Evolutionary conservation across 768 basidiomycete genomes (phyloP).

Genomic region (Boletellus ananiceps): DNA sequence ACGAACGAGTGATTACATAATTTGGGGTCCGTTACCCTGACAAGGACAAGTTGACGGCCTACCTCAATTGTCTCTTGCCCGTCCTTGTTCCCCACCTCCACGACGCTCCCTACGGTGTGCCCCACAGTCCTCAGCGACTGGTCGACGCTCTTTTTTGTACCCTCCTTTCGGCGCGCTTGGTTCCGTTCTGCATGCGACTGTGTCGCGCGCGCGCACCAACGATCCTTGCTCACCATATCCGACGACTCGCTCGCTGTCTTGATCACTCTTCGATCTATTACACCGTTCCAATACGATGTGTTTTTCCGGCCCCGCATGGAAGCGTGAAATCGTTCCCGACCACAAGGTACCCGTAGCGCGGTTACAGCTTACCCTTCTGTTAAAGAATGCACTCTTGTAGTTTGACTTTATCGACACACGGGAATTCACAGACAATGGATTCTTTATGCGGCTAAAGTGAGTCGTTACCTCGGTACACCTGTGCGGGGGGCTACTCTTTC

Average conservation of each 20-base stretch:
- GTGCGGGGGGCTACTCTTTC: not conserved
- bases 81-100: conserved; percentile 11
- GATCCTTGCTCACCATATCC: conserved; percentile 22
- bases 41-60: conserved; percentile 1
- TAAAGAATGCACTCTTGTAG: conserved; percentile 38
- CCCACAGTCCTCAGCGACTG: conserved; percentile 1
- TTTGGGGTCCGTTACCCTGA: conserved; percentile 8
- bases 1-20: conserved; percentile 12
- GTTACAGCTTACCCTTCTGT: not conserved
- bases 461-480: conserved; percentile 13
- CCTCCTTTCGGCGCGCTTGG: conserved; percentile 18
- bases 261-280: conserved; percentile 13
- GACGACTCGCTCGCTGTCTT: conserved; percentile 23
- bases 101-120: conserved; percentile 16
- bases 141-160: conserved; percentile 21
- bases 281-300: conserved; percentile 18
- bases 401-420: conserved; percentile 95
- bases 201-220: conserved; percentile 28
- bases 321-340: conserved; percentile 94
- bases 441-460: conserved; percentile 83
- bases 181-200: conserved; percentile 31
- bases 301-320: conserved; percentile 80
- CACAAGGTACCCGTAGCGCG: conserved; percentile 68
- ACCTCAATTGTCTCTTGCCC: conserved; percentile 2
- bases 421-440: conserved; percentile 88